These are phyloP conservation scores for Acanthamoeba healyi DNA, from an alignment of 208 protist species.

Conservation along the genomic window DNA sequence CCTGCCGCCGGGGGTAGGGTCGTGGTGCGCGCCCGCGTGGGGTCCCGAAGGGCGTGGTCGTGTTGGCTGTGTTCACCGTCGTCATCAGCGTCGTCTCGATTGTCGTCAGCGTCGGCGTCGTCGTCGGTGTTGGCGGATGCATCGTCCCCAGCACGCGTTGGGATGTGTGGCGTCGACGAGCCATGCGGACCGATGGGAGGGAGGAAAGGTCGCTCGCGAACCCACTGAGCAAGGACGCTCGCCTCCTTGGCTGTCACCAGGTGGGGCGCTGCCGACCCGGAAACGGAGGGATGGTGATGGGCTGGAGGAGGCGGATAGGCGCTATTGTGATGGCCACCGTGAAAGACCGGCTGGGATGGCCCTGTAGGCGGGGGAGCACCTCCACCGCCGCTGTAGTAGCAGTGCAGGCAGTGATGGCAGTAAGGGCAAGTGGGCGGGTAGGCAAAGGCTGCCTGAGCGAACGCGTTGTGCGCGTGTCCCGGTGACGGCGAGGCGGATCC, in stretches of 20 bases:
- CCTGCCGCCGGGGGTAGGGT: too few relatives aligned
- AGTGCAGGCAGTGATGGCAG: slow-evolving; percentile 57
- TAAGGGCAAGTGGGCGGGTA: slow-evolving; percentile 34
- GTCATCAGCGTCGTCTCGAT: neutral
- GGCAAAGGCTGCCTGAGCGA: neutral
- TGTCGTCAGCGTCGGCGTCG: neutral
- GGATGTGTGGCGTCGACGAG: too few relatives aligned
- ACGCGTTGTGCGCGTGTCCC: neutral
- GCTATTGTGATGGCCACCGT: neutral
- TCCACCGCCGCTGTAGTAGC: neutral
- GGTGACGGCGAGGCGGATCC: neutral
- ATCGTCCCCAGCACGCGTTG: too few relatives aligned
- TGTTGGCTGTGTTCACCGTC: too few relatives aligned
- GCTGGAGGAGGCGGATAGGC: neutral
- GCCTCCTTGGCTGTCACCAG: neutral
- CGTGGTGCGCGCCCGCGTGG: too few relatives aligned
- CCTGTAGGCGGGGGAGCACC: neutral
- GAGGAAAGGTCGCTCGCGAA: neutral
- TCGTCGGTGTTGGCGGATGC: too few relatives aligned
- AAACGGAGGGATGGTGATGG: neutral
- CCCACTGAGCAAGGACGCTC: neutral
- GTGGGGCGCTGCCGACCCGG: neutral
- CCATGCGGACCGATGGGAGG: neutral
- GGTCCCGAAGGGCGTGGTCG: too few relatives aligned
- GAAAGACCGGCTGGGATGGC: neutral